Evolutionary conservation across 2,329 filamentous ascomycete genomes (phyloP).

Genomic region (Colletotrichum horii): DNA sequence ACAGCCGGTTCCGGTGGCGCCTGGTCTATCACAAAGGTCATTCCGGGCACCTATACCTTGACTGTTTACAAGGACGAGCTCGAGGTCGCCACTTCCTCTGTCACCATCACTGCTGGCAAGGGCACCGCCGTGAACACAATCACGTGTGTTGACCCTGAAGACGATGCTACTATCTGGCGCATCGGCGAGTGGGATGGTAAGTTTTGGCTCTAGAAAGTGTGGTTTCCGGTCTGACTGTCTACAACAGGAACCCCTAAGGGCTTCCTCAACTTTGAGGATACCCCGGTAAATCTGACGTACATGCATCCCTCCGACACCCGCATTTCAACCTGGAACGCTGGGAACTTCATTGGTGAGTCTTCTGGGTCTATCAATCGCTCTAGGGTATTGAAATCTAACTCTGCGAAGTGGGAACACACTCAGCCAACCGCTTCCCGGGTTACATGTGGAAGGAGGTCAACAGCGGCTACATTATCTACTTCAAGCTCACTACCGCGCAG

Average conservation of each 20-base stretch:
- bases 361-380: not conserved
- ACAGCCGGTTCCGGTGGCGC: slow-evolving; percentile 29
- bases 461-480: slow-evolving; percentile 45
- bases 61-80: slow-evolving; percentile 39
- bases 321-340: slow-evolving; percentile 32
- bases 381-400: not conserved
- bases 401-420: slow-evolving; percentile 32
- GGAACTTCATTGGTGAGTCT: slow-evolving; percentile 32
- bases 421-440: slow-evolving; percentile 38
- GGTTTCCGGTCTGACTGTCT: not conserved
- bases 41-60: slow-evolving; percentile 36
- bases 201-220: not conserved
- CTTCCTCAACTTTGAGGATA: slow-evolving; percentile 39
- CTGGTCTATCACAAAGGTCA: slow-evolving; percentile 33
- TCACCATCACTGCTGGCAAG: slow-evolving; percentile 31
- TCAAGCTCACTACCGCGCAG: slow-evolving; percentile 34
- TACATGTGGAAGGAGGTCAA: slow-evolving; percentile 48
- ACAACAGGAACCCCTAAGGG: slow-evolving; percentile 32
- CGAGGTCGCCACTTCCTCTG: slow-evolving; percentile 30
- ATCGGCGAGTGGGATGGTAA: slow-evolving; percentile 36
- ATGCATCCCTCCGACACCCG: slow-evolving; percentile 43
- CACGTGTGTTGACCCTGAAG: slow-evolving; percentile 33
- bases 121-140: slow-evolving; percentile 33
- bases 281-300: slow-evolving; percentile 44
- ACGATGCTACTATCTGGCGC: slow-evolving; percentile 36